Percentiles rank a stretch among this genome's conserved stretches.
phyloP scores from a whole-genome alignment of 176 grass and related monocot species.

The bread wheat (Triticum aestivum) region IWGSC_CS_RefSeq_v2.1 NC_057801.1:91026524-91027023 shows the following conservation, averaged over 20 bases:
- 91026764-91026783: constrained; percentile 16
- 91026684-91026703: constrained; percentile 50
- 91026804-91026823: not conserved
- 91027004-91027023: not conserved
- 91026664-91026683: constrained; percentile 12
- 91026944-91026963: not conserved
- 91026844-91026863: not conserved
- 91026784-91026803: not conserved
- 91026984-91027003: not conserved
- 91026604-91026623: not conserved
- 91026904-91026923: not conserved
- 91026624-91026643: constrained; percentile 9
- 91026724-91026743: constrained; percentile 41
- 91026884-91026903: not conserved
- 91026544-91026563: not conserved
- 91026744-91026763: constrained; percentile 42
- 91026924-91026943: constrained; percentile 43
- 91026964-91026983: constrained; percentile 5
- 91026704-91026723: constrained; percentile 36
- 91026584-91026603: constrained; percentile 19
- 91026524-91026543: constrained; percentile 28
- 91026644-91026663: not conserved
- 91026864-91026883: not conserved
- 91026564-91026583: constrained; percentile 32
- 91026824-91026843: not conserved